These are phyloP conservation scores for Diplodia corticola DNA, from an alignment of 2,329 filamentous ascomycete genomes.

Conservation along the genomic window DNA sequence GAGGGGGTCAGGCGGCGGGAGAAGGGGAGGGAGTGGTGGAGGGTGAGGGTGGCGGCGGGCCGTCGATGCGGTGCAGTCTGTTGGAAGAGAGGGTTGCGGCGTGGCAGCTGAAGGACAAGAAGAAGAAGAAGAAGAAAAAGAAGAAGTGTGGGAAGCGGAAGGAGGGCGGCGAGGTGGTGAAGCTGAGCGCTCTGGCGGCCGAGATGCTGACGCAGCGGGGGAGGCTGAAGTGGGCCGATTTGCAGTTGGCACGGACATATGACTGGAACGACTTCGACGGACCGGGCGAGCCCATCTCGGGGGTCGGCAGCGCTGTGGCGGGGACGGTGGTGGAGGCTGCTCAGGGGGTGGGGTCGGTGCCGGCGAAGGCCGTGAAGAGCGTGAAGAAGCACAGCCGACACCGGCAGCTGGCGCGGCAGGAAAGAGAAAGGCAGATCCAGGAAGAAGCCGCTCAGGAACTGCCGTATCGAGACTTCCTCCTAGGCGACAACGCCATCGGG, in stretches of 20 bases:
- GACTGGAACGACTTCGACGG: slow-evolving; percentile 80
- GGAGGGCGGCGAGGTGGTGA: slow-evolving; percentile 38
- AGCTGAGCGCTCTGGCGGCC: slow-evolving; percentile 64
- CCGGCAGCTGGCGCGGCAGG: slow-evolving; percentile 34
- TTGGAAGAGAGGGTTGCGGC: slow-evolving; percentile 63
- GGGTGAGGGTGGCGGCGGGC: slow-evolving; percentile 28
- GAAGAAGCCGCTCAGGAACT: background rate
- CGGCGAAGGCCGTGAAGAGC: slow-evolving; percentile 60
- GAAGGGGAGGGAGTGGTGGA: slow-evolving; percentile 26
- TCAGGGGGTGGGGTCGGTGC: slow-evolving; percentile 64
- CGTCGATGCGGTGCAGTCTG: slow-evolving; percentile 64
- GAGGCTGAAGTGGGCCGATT: slow-evolving; percentile 62
- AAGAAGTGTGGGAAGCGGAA: slow-evolving; percentile 46
- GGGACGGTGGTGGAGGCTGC: slow-evolving; percentile 60
- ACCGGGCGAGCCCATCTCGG: slow-evolving; percentile 71
- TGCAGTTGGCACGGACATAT: slow-evolving; percentile 64
- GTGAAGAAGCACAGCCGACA: slow-evolving; percentile 50
- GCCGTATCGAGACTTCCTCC: background rate
- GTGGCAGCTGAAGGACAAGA: slow-evolving; percentile 55
- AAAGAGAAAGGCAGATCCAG: background rate
- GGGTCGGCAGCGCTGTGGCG: slow-evolving; percentile 62
- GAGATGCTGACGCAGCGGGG: slow-evolving; percentile 63
- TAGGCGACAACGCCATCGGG: background rate
- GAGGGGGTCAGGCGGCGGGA: background rate
- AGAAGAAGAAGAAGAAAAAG: slow-evolving; percentile 45